Percentiles rank a stretch among this genome's conserved stretches.
These are phyloP conservation scores for Vitis hybrid DNA, from an alignment of 177 flowering plant genomes.

Conservation along the genomic window DNA sequence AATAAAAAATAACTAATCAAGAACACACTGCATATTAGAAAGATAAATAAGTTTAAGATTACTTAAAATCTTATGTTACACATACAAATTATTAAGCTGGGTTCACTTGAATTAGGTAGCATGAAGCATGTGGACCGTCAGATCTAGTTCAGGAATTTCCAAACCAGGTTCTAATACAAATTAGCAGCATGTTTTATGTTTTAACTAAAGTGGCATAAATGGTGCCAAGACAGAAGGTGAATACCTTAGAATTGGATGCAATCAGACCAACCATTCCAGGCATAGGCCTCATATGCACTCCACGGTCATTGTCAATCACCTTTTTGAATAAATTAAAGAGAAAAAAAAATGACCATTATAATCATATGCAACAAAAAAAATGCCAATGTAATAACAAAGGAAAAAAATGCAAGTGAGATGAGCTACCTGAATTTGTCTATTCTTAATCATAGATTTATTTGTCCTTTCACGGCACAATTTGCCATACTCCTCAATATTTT, in stretches of 20 bases:
- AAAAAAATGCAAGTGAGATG: not conserved
- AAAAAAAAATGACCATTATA: not conserved
- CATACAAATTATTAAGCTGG: too few species aligned
- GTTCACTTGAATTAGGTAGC: too few species aligned
- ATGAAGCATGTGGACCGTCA: too few species aligned
- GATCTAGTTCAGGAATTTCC: not conserved
- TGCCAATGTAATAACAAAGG: not conserved
- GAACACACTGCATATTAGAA: too few species aligned
- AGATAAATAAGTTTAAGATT: too few species aligned
- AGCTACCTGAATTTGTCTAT: conserved; percentile 82
- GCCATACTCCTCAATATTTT: conserved; percentile 79
- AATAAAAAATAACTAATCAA: too few species aligned
- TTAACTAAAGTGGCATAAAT: not conserved
- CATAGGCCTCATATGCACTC: conserved; percentile 94
- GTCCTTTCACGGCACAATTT: conserved; percentile 95
- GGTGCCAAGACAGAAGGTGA: not conserved
- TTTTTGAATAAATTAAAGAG: conserved; percentile 14
- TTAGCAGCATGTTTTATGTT: not conserved
- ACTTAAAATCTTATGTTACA: too few species aligned
- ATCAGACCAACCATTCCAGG: conserved; percentile 87
- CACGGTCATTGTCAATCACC: conserved; percentile 94
- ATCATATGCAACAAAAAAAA: not conserved
- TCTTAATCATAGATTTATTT: conserved; percentile 84
- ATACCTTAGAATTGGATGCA: conserved; percentile 69
- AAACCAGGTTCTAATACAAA: not conserved